phyloP scores from a whole-genome alignment of 2,329 filamentous ascomycete species.

The Colletotrichum higginsianum region DNA sequence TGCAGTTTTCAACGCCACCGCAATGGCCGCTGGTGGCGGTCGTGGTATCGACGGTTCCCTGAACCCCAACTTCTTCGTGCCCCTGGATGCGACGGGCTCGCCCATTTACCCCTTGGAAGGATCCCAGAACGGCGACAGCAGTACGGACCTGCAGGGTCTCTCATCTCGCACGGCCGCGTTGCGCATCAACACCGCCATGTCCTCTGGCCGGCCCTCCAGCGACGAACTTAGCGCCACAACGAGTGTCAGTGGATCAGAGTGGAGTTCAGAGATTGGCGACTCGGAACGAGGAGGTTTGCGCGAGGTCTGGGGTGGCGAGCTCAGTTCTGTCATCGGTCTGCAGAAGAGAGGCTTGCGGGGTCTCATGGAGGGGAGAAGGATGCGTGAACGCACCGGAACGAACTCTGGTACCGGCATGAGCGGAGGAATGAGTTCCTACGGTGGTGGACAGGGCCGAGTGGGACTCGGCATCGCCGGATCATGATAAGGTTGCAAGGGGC shows the following conservation, averaged over 20 bases:
- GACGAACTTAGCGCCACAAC: slow-evolving; percentile 66
- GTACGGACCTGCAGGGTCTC: slow-evolving; percentile 50
- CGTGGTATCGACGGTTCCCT: slow-evolving; percentile 80
- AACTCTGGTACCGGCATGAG: slow-evolving; percentile 45
- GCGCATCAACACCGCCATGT: slow-evolving; percentile 64
- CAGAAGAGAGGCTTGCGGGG: slow-evolving; percentile 94
- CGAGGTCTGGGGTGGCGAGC: slow-evolving; percentile 85
- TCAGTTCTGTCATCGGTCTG: slow-evolving; percentile 92
- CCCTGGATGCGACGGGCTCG: slow-evolving; percentile 59
- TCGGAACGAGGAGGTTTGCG: slow-evolving; percentile 63
- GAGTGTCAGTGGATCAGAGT: slow-evolving; percentile 69
- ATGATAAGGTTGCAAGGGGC: slow-evolving; percentile 45
- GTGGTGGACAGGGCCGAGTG: slow-evolving; percentile 53
- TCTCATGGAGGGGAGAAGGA: slow-evolving; percentile 92
- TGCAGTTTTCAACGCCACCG: slow-evolving; percentile 97
- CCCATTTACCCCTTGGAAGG: slow-evolving; percentile 42
- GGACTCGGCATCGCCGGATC: slow-evolving; percentile 69
- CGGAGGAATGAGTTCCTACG: slow-evolving; percentile 45
- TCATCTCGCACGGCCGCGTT: slow-evolving; percentile 57
- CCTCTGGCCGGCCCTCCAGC: slow-evolving; percentile 57
- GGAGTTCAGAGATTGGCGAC: slow-evolving; percentile 69
- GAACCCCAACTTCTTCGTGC: slow-evolving; percentile 75
- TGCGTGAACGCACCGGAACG: slow-evolving; percentile 79
- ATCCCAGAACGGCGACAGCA: slow-evolving; percentile 44
- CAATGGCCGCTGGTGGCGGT: slow-evolving; percentile 96